Conservation (phyloP, 2,329 filamentous ascomycete species). For the Dothidotthia symphoricarpi region DNA sequence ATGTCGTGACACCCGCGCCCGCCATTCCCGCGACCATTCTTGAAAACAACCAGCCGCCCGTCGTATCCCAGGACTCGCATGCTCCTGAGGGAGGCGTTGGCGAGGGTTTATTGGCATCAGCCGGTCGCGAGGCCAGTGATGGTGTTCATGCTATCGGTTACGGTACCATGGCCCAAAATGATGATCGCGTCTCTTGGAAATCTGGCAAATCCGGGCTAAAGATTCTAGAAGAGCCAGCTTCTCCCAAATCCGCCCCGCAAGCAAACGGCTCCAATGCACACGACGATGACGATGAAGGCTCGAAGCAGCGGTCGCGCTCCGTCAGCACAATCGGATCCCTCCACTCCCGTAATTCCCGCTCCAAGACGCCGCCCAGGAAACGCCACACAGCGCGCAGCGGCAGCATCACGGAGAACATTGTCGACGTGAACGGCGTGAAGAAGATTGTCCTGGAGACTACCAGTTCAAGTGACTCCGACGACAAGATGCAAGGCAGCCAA, state of each 20-base stretch:
- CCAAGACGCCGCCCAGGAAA: conserved; percentile 29
- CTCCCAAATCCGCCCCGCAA: conserved; percentile 21
- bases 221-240: conserved; percentile 16
- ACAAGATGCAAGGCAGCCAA: conserved; percentile 16
- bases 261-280: conserved; percentile 15
- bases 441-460: conserved; percentile 74
- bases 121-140: conserved; percentile 61
- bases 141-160: conserved; percentile 57
- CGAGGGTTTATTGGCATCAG: conserved; percentile 54
- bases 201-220: conserved; percentile 13
- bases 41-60: conserved; percentile 38
- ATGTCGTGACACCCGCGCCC: conserved; percentile 62
- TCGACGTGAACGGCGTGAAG: conserved; percentile 70
- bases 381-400: conserved; percentile 64
- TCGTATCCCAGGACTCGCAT: conserved; percentile 24
- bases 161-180: conserved; percentile 41
- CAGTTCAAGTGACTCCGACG: conserved; percentile 51
- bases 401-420: conserved; percentile 75
- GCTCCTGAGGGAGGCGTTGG: conserved; percentile 54
- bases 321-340: conserved; percentile 38
- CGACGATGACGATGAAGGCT: conserved; percentile 5
- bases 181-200: conserved; percentile 32
- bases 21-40: conserved; percentile 47
- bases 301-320: conserved; percentile 18
- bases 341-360: conserved; percentile 24